Conservation (phyloP, 2,329 filamentous ascomycete genomes). For the Samsoniella hepiali region DNA sequence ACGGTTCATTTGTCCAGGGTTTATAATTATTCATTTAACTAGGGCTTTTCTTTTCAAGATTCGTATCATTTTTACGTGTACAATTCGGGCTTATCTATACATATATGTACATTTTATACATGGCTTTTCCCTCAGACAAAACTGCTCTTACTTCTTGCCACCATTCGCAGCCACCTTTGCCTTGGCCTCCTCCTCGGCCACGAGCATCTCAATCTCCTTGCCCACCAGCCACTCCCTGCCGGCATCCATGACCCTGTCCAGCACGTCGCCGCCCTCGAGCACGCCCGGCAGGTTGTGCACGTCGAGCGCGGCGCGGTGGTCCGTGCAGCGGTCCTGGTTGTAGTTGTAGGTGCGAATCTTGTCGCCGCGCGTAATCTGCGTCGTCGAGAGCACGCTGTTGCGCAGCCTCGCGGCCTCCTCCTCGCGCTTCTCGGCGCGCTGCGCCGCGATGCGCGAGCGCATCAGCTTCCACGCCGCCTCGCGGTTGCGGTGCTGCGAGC, state of each 20-base stretch:
- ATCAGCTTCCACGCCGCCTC: conserved; percentile 84
- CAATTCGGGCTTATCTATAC: background rate
- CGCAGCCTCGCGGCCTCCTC: conserved; percentile 72
- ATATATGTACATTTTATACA: background rate
- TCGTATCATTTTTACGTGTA: too few relatives aligned
- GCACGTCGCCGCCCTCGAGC: conserved; percentile 66
- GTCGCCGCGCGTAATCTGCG: conserved; percentile 84
- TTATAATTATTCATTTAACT: background rate
- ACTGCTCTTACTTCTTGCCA: background rate
- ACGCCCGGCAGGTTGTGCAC: conserved; percentile 78
- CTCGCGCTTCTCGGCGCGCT: conserved; percentile 76
- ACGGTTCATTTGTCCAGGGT: background rate
- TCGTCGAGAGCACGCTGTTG: conserved; percentile 72
- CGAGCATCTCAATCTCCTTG: conserved; percentile 68
- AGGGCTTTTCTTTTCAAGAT: background rate
- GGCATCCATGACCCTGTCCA: conserved; percentile 75
- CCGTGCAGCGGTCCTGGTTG: conserved; percentile 73
- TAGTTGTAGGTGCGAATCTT: conserved; percentile 93
- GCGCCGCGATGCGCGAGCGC: conserved; percentile 76
- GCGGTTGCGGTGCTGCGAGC: conserved; percentile 86
- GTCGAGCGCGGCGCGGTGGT: conserved; percentile 78
- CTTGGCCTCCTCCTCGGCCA: conserved; percentile 57
- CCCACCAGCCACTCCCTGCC: conserved; percentile 73
- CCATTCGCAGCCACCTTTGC: conserved; percentile 19
- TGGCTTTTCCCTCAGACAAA: background rate